Evolutionary conservation across 768 basidiomycete species (phyloP), one percentile per base, ranked within the genome.

Genomic region (Lentinus brumalis): DNA sequence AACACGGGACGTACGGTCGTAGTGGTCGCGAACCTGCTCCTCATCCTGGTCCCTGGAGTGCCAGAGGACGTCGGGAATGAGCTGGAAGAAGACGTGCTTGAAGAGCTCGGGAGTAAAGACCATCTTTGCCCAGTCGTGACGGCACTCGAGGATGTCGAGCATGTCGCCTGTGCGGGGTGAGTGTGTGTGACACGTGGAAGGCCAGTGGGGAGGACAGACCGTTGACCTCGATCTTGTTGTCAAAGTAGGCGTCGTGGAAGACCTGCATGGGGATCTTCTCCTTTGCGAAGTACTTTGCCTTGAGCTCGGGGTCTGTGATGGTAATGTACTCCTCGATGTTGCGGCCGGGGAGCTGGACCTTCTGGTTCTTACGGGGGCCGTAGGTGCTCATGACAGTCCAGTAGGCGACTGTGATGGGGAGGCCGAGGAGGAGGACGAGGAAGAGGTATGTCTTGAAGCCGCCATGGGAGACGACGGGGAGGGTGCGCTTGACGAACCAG

Each of bases 211-310:
- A 10, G 12, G 11, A 74, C 82, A 42, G 46, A 91, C 96, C 95
- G 53, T 98, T 99, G 74, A 99, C 91, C 57, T 98, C 96, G 62
- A 96, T 86, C 78, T 98, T 98, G 51, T 89, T 89, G 52, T 96
- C 94, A 73, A 99, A 98, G 78, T 90, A 98, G 64, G 94, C 92
- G 79, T 99, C 97, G 72, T 98, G 89, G 82, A 97, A 96, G 66
- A 91, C 77, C 77, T 99, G 96, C 89, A 97, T 96, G 53, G 95
- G 95, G 59, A 99, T 98, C 77, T 97, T 98, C 67, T 87, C 84
- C 76, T 88, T 91, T 65, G 87, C 89, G 35, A 84, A 76, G 78
- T 96, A 98, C 60, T 86, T 79, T 32, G 81, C 80, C 79, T 86
- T 91, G 72, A 98, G 83, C 60, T 87, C 89, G 0, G 78, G 75